Conservation (phyloP, 176 grass and related monocot species). For the Phoenix roebelenii region DNA sequence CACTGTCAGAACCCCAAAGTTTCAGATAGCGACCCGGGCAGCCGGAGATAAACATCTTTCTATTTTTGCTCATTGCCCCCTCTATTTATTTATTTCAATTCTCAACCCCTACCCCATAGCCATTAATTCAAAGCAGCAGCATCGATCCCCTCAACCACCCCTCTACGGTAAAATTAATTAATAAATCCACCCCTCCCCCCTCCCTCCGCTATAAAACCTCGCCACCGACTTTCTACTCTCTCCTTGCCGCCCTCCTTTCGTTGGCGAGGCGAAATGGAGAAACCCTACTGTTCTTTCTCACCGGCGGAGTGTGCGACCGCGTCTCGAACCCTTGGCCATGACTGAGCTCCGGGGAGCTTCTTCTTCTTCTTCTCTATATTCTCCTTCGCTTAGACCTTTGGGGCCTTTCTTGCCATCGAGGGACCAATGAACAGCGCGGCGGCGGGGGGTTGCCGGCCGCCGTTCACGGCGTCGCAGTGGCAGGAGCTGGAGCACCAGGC, state of each 20-base stretch:
- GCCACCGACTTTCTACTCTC: background rate
- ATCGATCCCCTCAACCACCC: too few relatives aligned
- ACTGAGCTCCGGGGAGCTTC: background rate
- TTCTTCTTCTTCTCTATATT: background rate
- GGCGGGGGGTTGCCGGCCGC: constrained; percentile 13
- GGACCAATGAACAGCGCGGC: constrained; percentile 26
- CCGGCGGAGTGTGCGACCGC: background rate
- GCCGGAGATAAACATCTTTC: too few relatives aligned
- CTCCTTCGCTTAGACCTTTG: background rate
- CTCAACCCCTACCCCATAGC: too few relatives aligned
- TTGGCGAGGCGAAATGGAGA: background rate
- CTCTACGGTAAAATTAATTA: too few relatives aligned
- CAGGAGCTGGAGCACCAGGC: constrained; percentile 97
- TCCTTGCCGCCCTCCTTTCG: background rate
- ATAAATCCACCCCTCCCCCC: too few relatives aligned
- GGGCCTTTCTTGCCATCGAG: background rate
- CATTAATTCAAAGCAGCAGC: too few relatives aligned
- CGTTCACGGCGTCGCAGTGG: constrained; percentile 93
- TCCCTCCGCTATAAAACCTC: background rate
- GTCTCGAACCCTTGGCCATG: background rate
- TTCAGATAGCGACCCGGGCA: too few relatives aligned
- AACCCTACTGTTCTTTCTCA: background rate
- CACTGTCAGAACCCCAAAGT: too few relatives aligned
- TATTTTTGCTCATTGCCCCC: too few relatives aligned
- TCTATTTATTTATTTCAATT: too few relatives aligned